phyloP scores from a whole-genome alignment of 1,139 yeast species.

The Saccharomyces pastorianus region DNA sequence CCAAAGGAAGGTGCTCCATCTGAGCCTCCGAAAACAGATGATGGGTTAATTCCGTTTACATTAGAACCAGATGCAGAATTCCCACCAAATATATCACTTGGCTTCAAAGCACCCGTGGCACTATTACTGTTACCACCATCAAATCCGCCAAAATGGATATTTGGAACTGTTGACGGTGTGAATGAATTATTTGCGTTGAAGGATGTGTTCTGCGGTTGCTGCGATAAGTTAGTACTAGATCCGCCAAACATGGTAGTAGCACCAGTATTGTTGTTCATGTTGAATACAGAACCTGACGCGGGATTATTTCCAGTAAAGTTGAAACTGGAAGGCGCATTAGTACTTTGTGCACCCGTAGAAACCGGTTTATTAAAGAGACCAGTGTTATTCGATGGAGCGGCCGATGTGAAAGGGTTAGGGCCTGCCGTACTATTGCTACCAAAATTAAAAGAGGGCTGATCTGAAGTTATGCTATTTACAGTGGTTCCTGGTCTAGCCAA shows the following conservation, averaged over 20 bases:
- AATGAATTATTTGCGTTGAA: conserved; percentile 7
- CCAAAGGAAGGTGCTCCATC: conserved; percentile 3
- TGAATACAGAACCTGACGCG: not conserved
- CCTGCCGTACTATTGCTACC: not conserved
- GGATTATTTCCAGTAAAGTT: not conserved
- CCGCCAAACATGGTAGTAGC: not conserved
- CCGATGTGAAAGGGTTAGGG: not conserved
- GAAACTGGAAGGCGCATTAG: not conserved
- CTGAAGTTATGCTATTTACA: not conserved
- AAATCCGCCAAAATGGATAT: conserved; percentile 21
- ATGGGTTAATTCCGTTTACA: not conserved
- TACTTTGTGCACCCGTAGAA: not conserved
- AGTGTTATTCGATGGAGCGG: not conserved
- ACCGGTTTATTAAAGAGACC: not conserved
- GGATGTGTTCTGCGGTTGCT: conserved; percentile 4
- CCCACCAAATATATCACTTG: conserved; percentile 18
- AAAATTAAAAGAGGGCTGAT: conserved; percentile 3
- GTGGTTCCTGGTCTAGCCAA: not conserved
- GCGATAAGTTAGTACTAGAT: conserved; percentile 3
- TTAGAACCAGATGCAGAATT: conserved; percentile 1
- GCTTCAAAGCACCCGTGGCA: conserved; percentile 12
- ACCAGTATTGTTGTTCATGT: not conserved
- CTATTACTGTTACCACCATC: not conserved
- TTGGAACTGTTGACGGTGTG: conserved; percentile 21
- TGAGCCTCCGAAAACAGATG: conserved; percentile 4